phyloP scores from a whole-genome alignment of 1,139 yeast species.

The Blastobotrys malaysiensis region DNA sequence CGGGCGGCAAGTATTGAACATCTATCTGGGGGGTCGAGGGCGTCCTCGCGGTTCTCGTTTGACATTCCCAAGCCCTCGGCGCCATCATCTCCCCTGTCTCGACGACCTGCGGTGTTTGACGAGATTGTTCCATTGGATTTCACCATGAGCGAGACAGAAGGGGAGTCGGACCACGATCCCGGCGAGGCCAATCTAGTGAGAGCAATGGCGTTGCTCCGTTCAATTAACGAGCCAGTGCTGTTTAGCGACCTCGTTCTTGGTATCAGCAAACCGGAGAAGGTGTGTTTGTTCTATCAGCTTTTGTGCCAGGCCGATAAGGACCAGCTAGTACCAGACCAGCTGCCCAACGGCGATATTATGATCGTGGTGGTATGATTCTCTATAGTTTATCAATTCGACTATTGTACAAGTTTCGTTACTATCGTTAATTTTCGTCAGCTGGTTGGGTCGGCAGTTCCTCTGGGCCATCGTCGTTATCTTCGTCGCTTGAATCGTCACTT shows the following conservation, averaged over 20 bases:
- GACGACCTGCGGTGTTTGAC: not conserved
- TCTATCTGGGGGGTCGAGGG: not conserved
- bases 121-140: not conserved
- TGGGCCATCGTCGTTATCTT: conserved; percentile 1
- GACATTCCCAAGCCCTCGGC: not conserved
- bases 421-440: not conserved
- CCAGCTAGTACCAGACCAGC: not conserved
- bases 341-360: not conserved
- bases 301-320: not conserved
- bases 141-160: not conserved
- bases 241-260: not conserved
- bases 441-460: conserved; percentile 4
- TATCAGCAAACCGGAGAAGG: not conserved
- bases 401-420: not conserved
- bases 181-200: not conserved
- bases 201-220: not conserved
- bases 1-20: not conserved
- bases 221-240: not conserved
- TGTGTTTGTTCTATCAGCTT: not conserved
- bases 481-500: not conserved
- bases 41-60: not conserved
- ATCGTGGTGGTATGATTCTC: not conserved
- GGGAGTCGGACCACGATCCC: not conserved
- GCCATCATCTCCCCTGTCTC: not conserved
- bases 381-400: too few relatives aligned